Evolutionary conservation across 768 basidiomycete species (phyloP).

Genomic region (Macrolepiota dolichaula): DNA sequence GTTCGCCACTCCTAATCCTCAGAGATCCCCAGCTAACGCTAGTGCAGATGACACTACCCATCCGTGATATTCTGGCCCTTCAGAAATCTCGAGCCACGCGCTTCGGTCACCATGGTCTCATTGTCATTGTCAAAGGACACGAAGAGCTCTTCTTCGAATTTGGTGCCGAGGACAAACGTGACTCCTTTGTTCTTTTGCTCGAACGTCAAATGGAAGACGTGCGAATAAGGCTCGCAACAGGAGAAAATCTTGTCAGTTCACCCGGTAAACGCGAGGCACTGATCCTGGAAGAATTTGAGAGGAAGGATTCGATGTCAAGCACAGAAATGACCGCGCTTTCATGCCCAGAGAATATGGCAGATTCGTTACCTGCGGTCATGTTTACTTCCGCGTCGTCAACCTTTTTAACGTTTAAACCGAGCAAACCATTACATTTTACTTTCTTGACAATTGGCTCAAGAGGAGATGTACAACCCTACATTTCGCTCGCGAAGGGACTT

Average conservation of each 20-base stretch:
- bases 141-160: conserved; percentile 99
- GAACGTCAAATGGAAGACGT: conserved; percentile 80
- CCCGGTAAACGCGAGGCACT: conserved; percentile 68
- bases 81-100: conserved; percentile 86
- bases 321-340: conserved; percentile 39
- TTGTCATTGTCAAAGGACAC: conserved; percentile 90
- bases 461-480: conserved; percentile 98
- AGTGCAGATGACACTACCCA: conserved; percentile 88
- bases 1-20: conserved; percentile 42
- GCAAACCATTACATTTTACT: conserved; percentile 81
- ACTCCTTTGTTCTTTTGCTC: conserved; percentile 71
- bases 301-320: conserved; percentile 33
- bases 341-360: conserved; percentile 54
- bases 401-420: conserved; percentile 94
- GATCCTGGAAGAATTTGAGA: conserved; percentile 82
- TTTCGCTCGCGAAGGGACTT: conserved; percentile 89
- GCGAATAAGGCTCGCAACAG: conserved; percentile 42
- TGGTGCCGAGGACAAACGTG: conserved; percentile 71
- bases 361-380: conserved; percentile 86
- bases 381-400: conserved; percentile 96
- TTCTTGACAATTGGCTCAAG: conserved; percentile 95
- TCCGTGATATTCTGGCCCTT: conserved; percentile 80
- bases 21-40: conserved; percentile 3
- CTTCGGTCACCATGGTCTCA: conserved; percentile 87
- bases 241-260: conserved; percentile 40